Base-by-base conservation (phyloP, 1,139 yeast species). In the Suhomyces chickasaworum region DNA sequence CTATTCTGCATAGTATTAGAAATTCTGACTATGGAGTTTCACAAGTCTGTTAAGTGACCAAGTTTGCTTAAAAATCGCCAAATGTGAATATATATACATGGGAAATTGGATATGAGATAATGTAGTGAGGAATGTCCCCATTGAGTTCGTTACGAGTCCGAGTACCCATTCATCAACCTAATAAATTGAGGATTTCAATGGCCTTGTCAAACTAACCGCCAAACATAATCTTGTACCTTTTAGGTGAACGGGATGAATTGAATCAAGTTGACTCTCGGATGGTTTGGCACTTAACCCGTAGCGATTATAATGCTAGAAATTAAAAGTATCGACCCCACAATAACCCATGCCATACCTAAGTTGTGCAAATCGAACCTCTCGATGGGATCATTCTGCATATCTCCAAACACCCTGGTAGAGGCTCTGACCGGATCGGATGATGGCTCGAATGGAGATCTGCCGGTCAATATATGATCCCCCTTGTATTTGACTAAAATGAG, bases 291-390 rank as follows among this genome's bases (percentile, higher is more conserved):
- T 32, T 32, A 44, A 7, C 47, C 42, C 8, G 41, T 39, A 8
- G 44, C 47, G 25, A 44, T 34, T 10, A 34, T 17, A 8, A 37
- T 23, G 9, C 44, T 21, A 3, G 34, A 23, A 13, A 37, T 36
- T 16, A 43, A 21, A 4, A 42, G 15, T 12, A 44, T 31, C 9
- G 34, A 23, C 5, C 48, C 50, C 25, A 57, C 47, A 4, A 45
- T 43, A 2, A 55, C 42, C 64, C 65, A 60, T 4, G 56, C 46
- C 42, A 55, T 58, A 44, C 59, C 58, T 30, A 62, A 39, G 37
- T 54, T 53, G 31, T 57, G 65, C 34, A 63, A 48, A 39, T 57
- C 51, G 47, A 65, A 66, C 39, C 71, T 44, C 10, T 64, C 69
- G 5, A 35, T 45, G 2, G 68, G 68, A 22, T 56, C 54, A 33